Evolutionary conservation across 768 basidiomycete species (phyloP), one percentile per base, ranked within the genome.

Genomic region (Russula earlei): DNA sequence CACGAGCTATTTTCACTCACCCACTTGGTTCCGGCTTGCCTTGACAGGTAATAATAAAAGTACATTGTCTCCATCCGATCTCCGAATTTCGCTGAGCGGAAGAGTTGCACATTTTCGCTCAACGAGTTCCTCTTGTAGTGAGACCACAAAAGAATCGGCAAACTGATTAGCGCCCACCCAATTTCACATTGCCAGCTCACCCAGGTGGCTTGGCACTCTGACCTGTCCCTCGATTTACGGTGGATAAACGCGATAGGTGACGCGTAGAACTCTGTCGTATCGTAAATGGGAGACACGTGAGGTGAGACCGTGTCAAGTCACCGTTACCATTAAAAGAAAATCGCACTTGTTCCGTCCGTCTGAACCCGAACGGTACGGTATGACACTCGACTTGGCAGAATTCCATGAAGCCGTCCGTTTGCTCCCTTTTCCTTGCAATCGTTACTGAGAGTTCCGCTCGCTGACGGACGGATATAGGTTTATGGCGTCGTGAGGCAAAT

Each of bases 401-500:
- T 84, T 84, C 62, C 82, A 84, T 52, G 79, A 80, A 42, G 74
- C 77, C 51, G 81, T 81, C 64, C 41, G 76, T 64, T 12, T 12
- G 15, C 24, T 24, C 24, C 15, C 20, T 12, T n/a, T 29, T 47
- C n/a, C 9, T 42, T 14, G 14, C 25, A n/a, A 27, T 2, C 11
- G n/a, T n/a, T 5, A 29, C 34, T 11, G 45, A 36, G 36, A 48
- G 25, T 8, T 41, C 20, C 12, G 10, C 37, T 14, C 46, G 52
- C 11, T 31, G 15, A n/a, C n/a, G n/a, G n/a, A n/a, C n/a, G n/a
- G 22, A 31, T 44, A 10, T 66, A 89, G 83, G 87, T 91, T 5
- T 91, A 91, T 56, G 74, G 83, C 31, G 73, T 80, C 34, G 82
- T 89, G 24, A 78, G 87, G 47, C 76, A 75, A 55, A 87, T 91